Percentiles rank a stretch among this genome's conserved stretches.
Evolutionary conservation across 1,284 basidiomycete species (phyloP).

Genomic region (Athelia sp.): DNA sequence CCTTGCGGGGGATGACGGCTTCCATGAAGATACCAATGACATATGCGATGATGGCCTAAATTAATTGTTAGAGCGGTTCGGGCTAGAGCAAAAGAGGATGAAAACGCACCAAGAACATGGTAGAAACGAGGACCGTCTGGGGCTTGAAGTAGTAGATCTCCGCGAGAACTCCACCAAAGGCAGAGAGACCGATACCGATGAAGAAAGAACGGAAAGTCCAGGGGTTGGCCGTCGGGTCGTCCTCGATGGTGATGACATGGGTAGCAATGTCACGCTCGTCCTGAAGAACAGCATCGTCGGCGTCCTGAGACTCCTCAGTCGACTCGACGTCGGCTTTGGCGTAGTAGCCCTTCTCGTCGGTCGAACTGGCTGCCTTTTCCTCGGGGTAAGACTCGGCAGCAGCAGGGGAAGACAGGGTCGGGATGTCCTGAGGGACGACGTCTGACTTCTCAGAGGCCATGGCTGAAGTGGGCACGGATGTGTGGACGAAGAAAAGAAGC

Average conservation of each 20-base stretch:
- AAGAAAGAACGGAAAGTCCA: slow-evolving; percentile 57
- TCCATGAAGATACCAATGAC: slow-evolving; percentile 36
- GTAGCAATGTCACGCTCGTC: slow-evolving; percentile 45
- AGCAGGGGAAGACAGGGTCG: background rate
- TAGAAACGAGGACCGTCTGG: slow-evolving; percentile 47
- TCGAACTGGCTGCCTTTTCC: slow-evolving; percentile 14
- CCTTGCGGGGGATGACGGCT: slow-evolving; percentile 40
- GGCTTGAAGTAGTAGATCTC: slow-evolving; percentile 67
- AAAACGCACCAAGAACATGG: slow-evolving; percentile 45
- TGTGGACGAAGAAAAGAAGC: slow-evolving; percentile 1
- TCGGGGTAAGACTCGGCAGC: slow-evolving; percentile 4
- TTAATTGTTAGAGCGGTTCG: slow-evolving; percentile 22
- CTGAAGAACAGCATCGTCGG: slow-evolving; percentile 29
- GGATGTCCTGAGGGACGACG: background rate
- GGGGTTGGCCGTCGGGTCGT: slow-evolving; percentile 50
- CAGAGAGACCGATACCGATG: slow-evolving; percentile 55
- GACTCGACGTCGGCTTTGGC: slow-evolving; percentile 28
- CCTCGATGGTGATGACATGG: slow-evolving; percentile 46
- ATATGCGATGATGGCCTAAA: slow-evolving; percentile 26
- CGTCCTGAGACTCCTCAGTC: slow-evolving; percentile 14
- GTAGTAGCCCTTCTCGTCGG: slow-evolving; percentile 23
- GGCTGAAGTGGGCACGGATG: background rate
- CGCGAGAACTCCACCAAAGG: slow-evolving; percentile 53
- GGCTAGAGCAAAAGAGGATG: slow-evolving; percentile 23
- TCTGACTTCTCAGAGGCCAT: background rate